Base-by-base conservation (phyloP, 768 basidiomycete species). In the Ramaria rubella region DNA sequence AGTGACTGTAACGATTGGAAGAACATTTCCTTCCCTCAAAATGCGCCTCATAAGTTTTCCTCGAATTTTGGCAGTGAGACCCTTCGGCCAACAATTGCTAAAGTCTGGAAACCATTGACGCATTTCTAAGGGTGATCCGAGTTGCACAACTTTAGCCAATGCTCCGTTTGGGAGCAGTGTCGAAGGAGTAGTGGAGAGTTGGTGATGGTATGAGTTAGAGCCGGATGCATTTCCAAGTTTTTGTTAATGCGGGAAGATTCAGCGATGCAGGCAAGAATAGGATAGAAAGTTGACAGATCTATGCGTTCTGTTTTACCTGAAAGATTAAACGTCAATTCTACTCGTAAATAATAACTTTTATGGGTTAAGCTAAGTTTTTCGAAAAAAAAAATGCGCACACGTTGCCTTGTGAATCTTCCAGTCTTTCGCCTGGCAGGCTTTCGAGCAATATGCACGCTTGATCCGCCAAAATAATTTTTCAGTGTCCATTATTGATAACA, bases 301-400 rank as follows among this genome's bases (percentile, higher is more conserved):
- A 75, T 66, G 15, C 67, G 58, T 46, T 73, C 71, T 1, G 71
- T 75, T 59, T 69, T 69, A 3, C 69, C 71, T 73, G 43, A 46
- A 40, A 7, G 9, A 24, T 46, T 24, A 38, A 23, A 9, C 44
- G 49, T 33, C 29, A 26, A 33, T 33, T 26, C 23, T n/a, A 7
- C n/a, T 43, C 12, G 29, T 55, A 3, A 24, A n/a, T 8, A 43
- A 12, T 7, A 38, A 14, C 34, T 26, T 2, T 63, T n/a, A n/a
- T n/a, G n/a, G n/a, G n/a, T n/a, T n/a, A n/a, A n/a, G n/a, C n/a
- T n/a, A n/a, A n/a, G n/a, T n/a, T n/a, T n/a, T n/a, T n/a, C n/a
- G n/a, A n/a, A n/a, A n/a, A n/a, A n/a, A n/a, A n/a, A n/a, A n/a
- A n/a, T 52, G 62, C 69, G 70, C 64, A 55, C 69, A 74, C 7